Evolutionary conservation across 495 filamentous ascomycete genomes (phyloP), one percentile per base, ranked within the genome.

Genomic region (Aspergillus panamensis): DNA sequence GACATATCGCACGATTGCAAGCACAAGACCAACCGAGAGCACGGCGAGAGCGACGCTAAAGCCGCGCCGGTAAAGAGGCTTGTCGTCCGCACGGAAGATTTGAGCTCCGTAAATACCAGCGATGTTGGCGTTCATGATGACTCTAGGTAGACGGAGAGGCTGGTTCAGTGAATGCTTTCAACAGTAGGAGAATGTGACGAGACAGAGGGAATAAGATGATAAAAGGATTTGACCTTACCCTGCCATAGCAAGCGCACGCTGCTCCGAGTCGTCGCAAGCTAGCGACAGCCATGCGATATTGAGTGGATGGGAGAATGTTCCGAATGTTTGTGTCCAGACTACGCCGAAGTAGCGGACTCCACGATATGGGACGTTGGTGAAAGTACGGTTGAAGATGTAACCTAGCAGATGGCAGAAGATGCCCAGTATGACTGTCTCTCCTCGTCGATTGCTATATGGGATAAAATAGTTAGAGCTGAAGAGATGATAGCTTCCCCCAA

Each of bases 41-140:
- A 59, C 56, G 30, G 37, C 31, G 31, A 45, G 17, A 19, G 56
- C 57, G 6, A 59, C 50, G 16, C 50, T 54, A 14, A 62, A 55
- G 0, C 55, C 55, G 12, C 56, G 60, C 16, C 51, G 55, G 20
- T 62, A 62, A 7, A 55, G 56, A 4, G 60, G 60, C 16, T 56
- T 55, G 33, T 62, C 55, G 17, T 58, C 56, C 6, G 51, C 14
- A 17, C 60, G 60, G 50, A 62, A 62, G 25, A 62, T 62, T 48
- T 59, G 60, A 0, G 60, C 51, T 9, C 60, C 60, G 12, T 53
- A 58, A 19, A 62, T 62, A 12, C 60, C 60, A 16, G 60, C 60
- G 6, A 54, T 55, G 35, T 62, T 62, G 30, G 60, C 60, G 14
- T 37, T 44, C 60, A 62, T 62, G 13, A 62, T 55, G 37, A 62